Evolutionary conservation across 371 early-diverging fungal species (phyloP).

Genomic region (Catenaria anguillulae): DNA sequence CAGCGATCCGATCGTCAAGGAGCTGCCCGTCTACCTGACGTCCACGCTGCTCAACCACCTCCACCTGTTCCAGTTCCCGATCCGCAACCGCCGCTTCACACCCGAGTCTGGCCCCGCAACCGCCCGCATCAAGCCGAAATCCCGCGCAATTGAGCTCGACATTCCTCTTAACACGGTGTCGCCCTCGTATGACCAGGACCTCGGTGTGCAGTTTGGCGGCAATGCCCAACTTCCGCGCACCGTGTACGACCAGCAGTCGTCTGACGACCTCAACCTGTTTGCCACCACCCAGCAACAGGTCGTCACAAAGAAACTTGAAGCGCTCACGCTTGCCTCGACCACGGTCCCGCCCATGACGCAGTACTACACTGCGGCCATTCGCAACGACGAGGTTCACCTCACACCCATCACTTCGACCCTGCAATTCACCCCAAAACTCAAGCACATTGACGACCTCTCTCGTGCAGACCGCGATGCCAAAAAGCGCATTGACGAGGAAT

Average conservation of each 20-base stretch:
- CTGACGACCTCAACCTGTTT: conserved; percentile 7
- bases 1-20: conserved; percentile 57
- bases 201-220: conserved; percentile 60
- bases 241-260: conserved; percentile 31
- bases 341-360: conserved; percentile 58
- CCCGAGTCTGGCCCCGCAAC: conserved; percentile 18
- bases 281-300: no score
- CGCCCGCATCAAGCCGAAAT: conserved; percentile 50
- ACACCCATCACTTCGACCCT: conserved; percentile 53
- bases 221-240: conserved; percentile 55
- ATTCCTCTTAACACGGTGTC: conserved; percentile 57
- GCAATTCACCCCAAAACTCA: conserved; percentile 70
- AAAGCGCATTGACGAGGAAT: conserved; percentile 50
- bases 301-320: conserved; percentile 51
- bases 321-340: conserved; percentile 56
- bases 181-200: conserved; percentile 51
- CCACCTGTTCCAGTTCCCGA: conserved; percentile 71
- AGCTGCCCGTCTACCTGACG: conserved; percentile 61
- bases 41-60: conserved; percentile 48
- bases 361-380: conserved; percentile 51
- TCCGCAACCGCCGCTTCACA: conserved; percentile 42
- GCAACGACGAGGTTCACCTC: conserved; percentile 55
- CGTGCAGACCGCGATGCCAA: conserved; percentile 63
- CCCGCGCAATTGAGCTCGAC: conserved; percentile 70
- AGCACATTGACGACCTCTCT: conserved; percentile 72